Base-by-base conservation (phyloP, 441 rosid species). In the Populus trichocarpa region DNA sequence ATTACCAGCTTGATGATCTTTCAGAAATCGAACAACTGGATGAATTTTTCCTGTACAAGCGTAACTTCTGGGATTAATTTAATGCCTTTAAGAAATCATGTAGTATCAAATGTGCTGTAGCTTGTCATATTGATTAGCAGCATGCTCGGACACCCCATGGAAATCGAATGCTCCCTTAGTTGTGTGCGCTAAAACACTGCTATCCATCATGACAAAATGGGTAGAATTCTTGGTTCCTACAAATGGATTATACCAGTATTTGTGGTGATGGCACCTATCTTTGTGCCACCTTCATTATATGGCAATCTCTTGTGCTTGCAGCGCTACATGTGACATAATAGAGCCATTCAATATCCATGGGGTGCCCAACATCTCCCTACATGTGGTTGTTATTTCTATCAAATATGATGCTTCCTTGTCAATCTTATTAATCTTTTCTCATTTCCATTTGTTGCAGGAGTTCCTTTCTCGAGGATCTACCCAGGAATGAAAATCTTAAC, bases 1-100 rank as follows among this genome's bases (percentile, higher is more conserved):
- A 85, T 63, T 68, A 77, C 75, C 82, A 84, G 79, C 91, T 83
- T 50, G 69, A 86, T 32, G 84, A 86, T 75, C 84, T 87, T 5
- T 83, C 84, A 46, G 92, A 30, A 82, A 86, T 88, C 70, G 90
- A 88, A 65, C 91, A 88, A 70, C 78, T 83, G 80, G 82, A 91
- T 78, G 92, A 90, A 81, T 73, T 89, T 71, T 92, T 88, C 97
- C 78, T 90, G 98, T 94, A 90, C 87, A 69, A 76, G 77, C 85
- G 73, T 77, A 82, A 86, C 87, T 73, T 80, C 84, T 85, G 90
- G 81, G 76, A 77, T 84, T 84, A 78, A 81, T 84, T 82, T 79
- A 70, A 75, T 67, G 72, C 77, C 61, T 76, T 75, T 83, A 75
- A 81, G 81, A 81, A 63, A 73, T 78, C 82, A 78, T 80, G 40